Evolutionary conservation across 2,329 filamentous ascomycete genomes (phyloP).

Genomic region (Iodosphaeria phyllophila): DNA sequence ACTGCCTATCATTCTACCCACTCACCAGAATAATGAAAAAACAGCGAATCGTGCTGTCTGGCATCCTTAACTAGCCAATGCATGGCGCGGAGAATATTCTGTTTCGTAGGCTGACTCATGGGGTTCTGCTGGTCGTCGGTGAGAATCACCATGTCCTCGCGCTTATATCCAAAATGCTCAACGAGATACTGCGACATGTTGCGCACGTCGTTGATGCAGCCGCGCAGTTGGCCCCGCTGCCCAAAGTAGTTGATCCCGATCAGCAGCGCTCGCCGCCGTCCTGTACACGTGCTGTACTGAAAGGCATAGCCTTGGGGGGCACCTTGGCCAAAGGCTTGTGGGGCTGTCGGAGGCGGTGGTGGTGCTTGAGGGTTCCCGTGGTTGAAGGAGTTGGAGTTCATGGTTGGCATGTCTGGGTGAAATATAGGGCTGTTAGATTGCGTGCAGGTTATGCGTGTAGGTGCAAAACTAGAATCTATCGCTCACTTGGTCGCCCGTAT

Average conservation of each 20-base stretch:
- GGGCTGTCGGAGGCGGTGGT: conserved; percentile 43
- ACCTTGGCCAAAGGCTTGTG: conserved; percentile 61
- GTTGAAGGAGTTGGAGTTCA: conserved; percentile 31
- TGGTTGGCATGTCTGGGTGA: conserved; percentile 18
- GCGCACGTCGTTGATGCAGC: conserved; percentile 94
- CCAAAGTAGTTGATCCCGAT: conserved; percentile 97
- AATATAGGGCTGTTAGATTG: conserved; percentile 1
- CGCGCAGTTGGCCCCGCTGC: conserved; percentile 73
- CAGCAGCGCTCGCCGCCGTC: conserved; percentile 69
- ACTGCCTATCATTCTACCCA: not conserved
- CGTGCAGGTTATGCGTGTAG: not conserved
- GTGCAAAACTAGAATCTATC: not conserved
- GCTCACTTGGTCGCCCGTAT: conserved; percentile 31
- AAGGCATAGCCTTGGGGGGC: conserved; percentile 68
- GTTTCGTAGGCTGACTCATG: conserved; percentile 92
- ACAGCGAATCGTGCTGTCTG: conserved; percentile 78
- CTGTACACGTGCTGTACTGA: conserved; percentile 83
- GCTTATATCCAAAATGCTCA: conserved; percentile 76
- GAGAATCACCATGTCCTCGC: conserved; percentile 92
- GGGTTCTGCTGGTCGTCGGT: conserved; percentile 95
- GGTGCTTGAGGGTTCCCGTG: conserved; percentile 40
- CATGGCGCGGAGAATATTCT: conserved; percentile 90
- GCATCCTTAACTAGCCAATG: conserved; percentile 96
- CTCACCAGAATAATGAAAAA: conserved; percentile 88
- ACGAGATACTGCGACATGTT: conserved; percentile 91